These are phyloP conservation scores for Rhodotorula diobovata DNA, from an alignment of 768 basidiomycete genomes.

Conservation along the genomic window DNA sequence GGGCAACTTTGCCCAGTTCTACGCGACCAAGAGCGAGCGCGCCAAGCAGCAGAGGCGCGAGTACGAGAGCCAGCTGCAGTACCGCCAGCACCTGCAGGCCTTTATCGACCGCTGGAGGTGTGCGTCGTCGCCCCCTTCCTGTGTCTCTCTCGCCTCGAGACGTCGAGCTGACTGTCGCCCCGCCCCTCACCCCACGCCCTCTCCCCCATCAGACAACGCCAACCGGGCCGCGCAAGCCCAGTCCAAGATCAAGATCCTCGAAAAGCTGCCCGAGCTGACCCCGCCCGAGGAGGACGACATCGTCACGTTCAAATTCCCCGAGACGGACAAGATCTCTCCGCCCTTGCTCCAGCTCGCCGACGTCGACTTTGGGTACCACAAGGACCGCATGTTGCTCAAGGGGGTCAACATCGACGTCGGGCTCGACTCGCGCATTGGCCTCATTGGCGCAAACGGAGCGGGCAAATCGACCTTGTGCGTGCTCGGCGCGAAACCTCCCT, in stretches of 20 bases:
- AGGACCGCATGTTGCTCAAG: constrained; percentile 61
- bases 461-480: constrained; percentile 91
- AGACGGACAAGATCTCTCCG: constrained; percentile 94
- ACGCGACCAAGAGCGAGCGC: constrained; percentile 94
- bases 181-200: too few species aligned
- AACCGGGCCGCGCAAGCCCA: constrained; percentile 73
- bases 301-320: constrained; percentile 94
- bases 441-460: constrained; percentile 74
- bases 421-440: constrained; percentile 87
- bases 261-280: constrained; percentile 88
- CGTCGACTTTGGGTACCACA: constrained; percentile 87
- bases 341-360: constrained; percentile 88
- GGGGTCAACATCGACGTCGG: constrained; percentile 83
- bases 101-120: constrained; percentile 99
- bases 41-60: constrained; percentile 78
- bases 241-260: constrained; percentile 64
- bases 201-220: constrained; percentile 44
- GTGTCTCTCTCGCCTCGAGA: constrained; percentile 7
- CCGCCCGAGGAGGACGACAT: constrained; percentile 89
- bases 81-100: constrained; percentile 89
- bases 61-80: constrained; percentile 93
- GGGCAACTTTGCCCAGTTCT: constrained; percentile 98
- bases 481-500: too few species aligned
- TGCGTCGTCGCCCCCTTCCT: constrained; percentile 42
- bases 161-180: not conserved